Evolutionary conservation across 2,329 filamentous ascomycete genomes (phyloP).

Genomic region (Monilinia fructicola): DNA sequence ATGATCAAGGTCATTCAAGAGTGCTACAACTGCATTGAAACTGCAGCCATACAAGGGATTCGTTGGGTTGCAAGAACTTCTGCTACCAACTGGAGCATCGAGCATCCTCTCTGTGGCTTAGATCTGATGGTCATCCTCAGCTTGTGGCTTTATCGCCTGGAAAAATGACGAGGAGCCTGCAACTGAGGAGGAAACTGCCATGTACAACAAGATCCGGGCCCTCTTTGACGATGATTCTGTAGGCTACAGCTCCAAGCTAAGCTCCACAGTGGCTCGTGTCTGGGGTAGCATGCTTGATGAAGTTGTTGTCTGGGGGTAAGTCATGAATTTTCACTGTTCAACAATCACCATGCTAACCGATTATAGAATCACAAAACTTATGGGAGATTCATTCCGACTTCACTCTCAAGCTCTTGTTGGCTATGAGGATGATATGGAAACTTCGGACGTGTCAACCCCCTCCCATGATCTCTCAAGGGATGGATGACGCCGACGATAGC

Average conservation of each 20-base stretch:
- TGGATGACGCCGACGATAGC: conserved; percentile 63
- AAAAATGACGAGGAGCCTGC: conserved; percentile 96
- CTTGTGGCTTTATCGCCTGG: conserved; percentile 96
- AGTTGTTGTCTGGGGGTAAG: conserved; percentile 99
- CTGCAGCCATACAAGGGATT: conserved; percentile 88
- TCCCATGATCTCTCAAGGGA: conserved; percentile 72
- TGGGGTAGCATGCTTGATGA: conserved; percentile 99
- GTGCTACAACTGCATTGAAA: conserved; percentile 97
- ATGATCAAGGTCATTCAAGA: conserved; percentile 99
- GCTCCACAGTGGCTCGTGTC: conserved; percentile 89
- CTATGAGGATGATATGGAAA: conserved; percentile 82
- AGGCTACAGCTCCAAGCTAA: conserved; percentile 75
- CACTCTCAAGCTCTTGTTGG: conserved; percentile 92
- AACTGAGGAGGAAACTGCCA: conserved; percentile 76
- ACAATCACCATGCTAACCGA: conserved; percentile 46
- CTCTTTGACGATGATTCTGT: conserved; percentile 90
- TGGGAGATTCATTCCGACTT: conserved; percentile 97
- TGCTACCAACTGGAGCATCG: conserved; percentile 97
- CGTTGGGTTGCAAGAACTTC: conserved; percentile 98
- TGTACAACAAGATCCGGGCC: conserved; percentile 90
- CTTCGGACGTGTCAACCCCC: conserved; percentile 65
- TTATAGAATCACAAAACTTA: conserved; percentile 80
- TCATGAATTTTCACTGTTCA: conserved; percentile 38
- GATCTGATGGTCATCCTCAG: conserved; percentile 98
- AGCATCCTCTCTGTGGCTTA: conserved; percentile 93